Percentiles rank a stretch among this genome's conserved stretches.
These are phyloP conservation scores for Trichaptum fuscoviolaceum DNA, from an alignment of 768 basidiomycete species.

Conservation along the genomic window DNA sequence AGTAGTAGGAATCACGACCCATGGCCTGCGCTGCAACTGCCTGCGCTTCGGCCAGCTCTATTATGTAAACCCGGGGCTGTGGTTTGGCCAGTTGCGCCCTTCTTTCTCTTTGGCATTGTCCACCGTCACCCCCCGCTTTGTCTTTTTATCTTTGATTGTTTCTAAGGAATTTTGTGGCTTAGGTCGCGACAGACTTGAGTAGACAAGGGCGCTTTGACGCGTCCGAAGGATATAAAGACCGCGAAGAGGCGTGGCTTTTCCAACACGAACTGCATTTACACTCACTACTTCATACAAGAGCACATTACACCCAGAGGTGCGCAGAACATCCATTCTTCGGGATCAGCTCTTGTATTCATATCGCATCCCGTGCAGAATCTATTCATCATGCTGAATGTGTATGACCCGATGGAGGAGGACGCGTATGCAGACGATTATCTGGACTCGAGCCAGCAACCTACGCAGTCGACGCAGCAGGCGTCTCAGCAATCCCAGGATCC, in stretches of 20 bases:
- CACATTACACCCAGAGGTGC: not conserved
- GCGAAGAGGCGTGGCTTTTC: not conserved
- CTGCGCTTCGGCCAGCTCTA: too few species aligned
- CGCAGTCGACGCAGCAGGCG: constrained; percentile 33
- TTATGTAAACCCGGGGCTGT: not conserved
- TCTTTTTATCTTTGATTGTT: not conserved
- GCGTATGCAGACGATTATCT: not conserved
- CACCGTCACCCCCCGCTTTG: not conserved
- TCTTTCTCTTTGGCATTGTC: not conserved
- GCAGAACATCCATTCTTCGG: not conserved
- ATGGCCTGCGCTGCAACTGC: too few species aligned
- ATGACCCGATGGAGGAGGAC: constrained; percentile 6
- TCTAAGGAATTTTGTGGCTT: not conserved
- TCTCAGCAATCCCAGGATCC: constrained; percentile 20
- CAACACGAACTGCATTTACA: constrained; percentile 1
- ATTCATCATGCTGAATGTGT: not conserved
- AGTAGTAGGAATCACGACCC: too few species aligned
- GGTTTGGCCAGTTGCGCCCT: not conserved
- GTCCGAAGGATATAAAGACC: not conserved
- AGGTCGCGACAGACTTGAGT: not conserved
- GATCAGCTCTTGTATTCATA: not conserved
- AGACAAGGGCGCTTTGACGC: not conserved
- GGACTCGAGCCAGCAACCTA: constrained; percentile 30
- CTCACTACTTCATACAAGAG: not conserved
- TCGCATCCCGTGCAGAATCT: not conserved